Conservation (phyloP, 2,329 filamentous ascomycete genomes). For the Tolypocladium pustulatum region DNA sequence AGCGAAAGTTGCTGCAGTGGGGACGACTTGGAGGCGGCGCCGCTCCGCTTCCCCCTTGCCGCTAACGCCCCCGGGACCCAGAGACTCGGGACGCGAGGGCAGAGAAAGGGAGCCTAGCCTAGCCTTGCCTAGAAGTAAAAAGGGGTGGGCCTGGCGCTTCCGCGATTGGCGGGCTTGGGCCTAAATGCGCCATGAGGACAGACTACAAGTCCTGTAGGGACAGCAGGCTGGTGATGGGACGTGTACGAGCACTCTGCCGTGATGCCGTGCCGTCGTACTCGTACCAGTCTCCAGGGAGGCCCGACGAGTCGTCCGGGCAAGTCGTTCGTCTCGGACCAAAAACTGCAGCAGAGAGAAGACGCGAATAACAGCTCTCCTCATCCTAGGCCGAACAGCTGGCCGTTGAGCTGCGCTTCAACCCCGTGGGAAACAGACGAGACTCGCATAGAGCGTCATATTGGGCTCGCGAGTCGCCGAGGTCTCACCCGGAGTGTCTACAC, state of each 20-base stretch:
- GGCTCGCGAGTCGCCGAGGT: not conserved
- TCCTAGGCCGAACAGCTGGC: too few relatives aligned
- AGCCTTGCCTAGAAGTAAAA: not conserved
- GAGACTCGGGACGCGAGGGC: not conserved
- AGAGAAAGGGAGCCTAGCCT: not conserved
- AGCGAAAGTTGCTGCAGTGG: too few relatives aligned
- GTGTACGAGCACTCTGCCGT: too few relatives aligned
- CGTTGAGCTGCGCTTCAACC: not conserved
- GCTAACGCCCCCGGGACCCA: not conserved
- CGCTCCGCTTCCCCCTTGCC: not conserved
- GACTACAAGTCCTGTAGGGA: not conserved
- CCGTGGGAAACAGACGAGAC: not conserved
- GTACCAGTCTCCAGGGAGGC: too few relatives aligned
- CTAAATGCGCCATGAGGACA: not conserved
- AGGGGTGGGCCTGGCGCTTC: not conserved
- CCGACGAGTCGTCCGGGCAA: too few relatives aligned
- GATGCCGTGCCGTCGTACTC: too few relatives aligned
- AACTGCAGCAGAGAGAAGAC: too few relatives aligned
- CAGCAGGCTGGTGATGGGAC: not conserved
- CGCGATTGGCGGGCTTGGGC: not conserved
- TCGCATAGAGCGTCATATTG: not conserved
- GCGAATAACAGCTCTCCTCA: too few relatives aligned
- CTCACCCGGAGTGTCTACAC: not conserved
- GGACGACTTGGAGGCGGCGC: too few relatives aligned
- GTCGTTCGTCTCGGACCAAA: too few relatives aligned